Conservation (phyloP, 2,329 filamentous ascomycete species). For the Aureobasidium sp. region DNA sequence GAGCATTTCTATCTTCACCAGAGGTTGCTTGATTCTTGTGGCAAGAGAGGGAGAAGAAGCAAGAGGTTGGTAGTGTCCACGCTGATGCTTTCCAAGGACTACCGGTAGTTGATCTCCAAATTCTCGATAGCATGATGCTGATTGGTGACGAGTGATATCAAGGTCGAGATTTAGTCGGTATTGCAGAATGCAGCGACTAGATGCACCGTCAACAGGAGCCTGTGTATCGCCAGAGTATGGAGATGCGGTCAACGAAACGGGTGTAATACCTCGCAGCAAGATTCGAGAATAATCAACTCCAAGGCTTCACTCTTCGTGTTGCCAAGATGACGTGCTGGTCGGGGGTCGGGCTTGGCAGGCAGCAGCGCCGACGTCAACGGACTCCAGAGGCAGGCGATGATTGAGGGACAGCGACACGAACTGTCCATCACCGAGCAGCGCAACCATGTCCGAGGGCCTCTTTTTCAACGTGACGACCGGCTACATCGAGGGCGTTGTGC, state of each 20-base stretch:
- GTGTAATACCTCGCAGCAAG: too few species aligned
- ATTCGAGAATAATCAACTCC: too few species aligned
- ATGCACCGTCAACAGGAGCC: not conserved
- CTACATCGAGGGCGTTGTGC: constrained; percentile 94
- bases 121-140: not conserved
- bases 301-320: not conserved
- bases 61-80: not conserved
- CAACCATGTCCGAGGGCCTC: constrained; percentile 34
- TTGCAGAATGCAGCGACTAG: not conserved
- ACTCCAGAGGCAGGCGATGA: not conserved
- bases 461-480: constrained; percentile 48
- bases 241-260: too few species aligned
- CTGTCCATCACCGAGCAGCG: not conserved
- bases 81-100: not conserved
- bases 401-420: not conserved
- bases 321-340: constrained; percentile 9
- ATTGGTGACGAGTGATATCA: not conserved
- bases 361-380: not conserved
- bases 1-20: not conserved
- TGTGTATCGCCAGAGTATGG: not conserved
- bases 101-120: not conserved
- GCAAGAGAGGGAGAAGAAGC: not conserved
- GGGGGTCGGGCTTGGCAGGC: not conserved
- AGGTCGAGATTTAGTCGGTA: not conserved
- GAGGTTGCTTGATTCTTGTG: not conserved